Evolutionary conservation across 768 basidiomycete genomes (phyloP).

Genomic region (Trametes maxima): DNA sequence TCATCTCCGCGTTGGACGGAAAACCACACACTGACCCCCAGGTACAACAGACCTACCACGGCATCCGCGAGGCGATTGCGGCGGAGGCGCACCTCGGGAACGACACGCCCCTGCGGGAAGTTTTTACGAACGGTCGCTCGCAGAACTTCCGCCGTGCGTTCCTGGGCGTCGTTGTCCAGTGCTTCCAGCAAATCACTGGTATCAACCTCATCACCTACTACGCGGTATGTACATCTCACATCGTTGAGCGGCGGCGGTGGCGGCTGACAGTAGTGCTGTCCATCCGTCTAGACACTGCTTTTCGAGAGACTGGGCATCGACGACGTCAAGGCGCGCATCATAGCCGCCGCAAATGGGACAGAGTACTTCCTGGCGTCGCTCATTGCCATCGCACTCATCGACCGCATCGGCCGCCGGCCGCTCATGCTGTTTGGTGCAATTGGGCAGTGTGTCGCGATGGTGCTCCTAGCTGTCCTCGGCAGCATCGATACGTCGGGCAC

Average conservation of each 20-base stretch:
- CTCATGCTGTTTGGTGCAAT: constrained; percentile 72
- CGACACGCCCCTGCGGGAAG: constrained; percentile 47
- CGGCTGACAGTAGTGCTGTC: constrained; percentile 17
- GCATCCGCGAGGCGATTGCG: constrained; percentile 54
- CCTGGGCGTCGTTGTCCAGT: constrained; percentile 59
- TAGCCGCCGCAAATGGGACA: constrained; percentile 69
- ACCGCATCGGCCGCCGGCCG: constrained; percentile 70
- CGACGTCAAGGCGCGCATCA: constrained; percentile 59
- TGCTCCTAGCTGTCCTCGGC: constrained; percentile 60
- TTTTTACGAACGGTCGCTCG: constrained; percentile 55
- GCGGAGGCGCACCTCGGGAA: constrained; percentile 37
- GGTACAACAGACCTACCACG: constrained; percentile 54
- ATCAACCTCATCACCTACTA: constrained; percentile 66
- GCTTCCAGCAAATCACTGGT: constrained; percentile 71
- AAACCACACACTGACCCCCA: constrained; percentile 47
- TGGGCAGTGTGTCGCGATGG: constrained; percentile 61
- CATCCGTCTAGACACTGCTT: constrained; percentile 49
- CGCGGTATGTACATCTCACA: constrained; percentile 32
- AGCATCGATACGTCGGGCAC: constrained; percentile 49
- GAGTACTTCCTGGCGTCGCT: constrained; percentile 75
- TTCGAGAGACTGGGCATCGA: constrained; percentile 62
- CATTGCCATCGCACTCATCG: constrained; percentile 70
- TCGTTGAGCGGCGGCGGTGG: constrained; percentile 33
- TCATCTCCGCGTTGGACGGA: constrained; percentile 63
- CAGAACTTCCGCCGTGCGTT: constrained; percentile 64